phyloP scores from a whole-genome alignment of 164 flowering plant species.

The Stephania cephalantha region DNA sequence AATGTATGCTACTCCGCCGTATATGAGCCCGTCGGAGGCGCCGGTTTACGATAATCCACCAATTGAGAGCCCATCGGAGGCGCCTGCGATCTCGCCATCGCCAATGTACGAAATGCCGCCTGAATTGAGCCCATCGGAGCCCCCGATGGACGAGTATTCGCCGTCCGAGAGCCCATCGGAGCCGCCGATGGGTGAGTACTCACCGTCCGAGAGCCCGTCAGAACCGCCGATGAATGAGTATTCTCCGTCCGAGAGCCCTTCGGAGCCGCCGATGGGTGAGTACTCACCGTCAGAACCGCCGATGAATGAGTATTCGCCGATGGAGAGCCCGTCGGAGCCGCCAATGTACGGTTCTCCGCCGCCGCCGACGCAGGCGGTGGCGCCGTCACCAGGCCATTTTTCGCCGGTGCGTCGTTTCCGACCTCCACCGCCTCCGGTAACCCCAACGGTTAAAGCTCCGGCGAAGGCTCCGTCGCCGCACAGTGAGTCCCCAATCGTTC shows the following conservation, averaged over 20 bases:
- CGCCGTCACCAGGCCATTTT: background rate
- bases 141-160: background rate
- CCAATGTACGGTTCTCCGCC: background rate
- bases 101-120: background rate
- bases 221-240: too few species aligned
- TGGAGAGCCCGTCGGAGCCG: background rate
- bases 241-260: too few species aligned
- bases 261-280: too few species aligned
- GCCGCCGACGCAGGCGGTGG: background rate
- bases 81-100: constrained; percentile 4
- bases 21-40: background rate
- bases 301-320: background rate
- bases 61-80: background rate
- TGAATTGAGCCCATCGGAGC: background rate
- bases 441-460: too few species aligned
- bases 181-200: background rate
- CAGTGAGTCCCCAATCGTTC: too few species aligned
- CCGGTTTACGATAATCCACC: background rate
- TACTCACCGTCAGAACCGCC: background rate
- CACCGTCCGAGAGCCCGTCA: background rate
- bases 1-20: background rate
- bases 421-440: background rate
- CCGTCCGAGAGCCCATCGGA: background rate
- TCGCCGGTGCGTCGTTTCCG: background rate
- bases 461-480: too few species aligned